These are phyloP conservation scores for Alnus rubra DNA, from an alignment of 306 rosid genomes.

Conservation along the genomic window DNA sequence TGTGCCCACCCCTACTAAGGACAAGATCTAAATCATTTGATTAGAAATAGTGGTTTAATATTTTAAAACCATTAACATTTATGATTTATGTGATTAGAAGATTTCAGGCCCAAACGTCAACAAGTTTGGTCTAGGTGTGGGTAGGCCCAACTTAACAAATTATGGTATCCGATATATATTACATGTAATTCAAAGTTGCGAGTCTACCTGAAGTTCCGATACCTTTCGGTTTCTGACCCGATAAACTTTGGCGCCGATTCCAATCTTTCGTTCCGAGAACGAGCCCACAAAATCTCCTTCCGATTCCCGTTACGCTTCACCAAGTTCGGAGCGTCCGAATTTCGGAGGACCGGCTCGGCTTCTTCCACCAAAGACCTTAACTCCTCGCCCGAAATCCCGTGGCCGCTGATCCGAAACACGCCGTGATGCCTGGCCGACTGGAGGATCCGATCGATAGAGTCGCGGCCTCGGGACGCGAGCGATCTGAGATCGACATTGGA, in stretches of 20 bases:
- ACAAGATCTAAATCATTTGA: no score
- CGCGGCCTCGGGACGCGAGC: constrained; percentile 14
- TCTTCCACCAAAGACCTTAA: constrained; percentile 39
- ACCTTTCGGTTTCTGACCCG: constrained; percentile 28
- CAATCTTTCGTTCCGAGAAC: constrained; percentile 23
- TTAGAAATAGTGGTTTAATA: no score
- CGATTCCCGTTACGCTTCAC: constrained; percentile 22
- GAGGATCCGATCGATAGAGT: constrained; percentile 29
- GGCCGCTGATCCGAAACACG: constrained; percentile 55
- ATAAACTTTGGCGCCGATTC: constrained; percentile 25
- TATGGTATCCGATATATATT: no score
- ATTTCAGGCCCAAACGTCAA: no score
- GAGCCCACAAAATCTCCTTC: constrained; percentile 49
- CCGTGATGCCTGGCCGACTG: constrained; percentile 53
- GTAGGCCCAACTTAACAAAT: no score
- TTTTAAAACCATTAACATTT: no score
- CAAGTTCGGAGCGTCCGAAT: constrained; percentile 5
- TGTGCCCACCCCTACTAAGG: no score
- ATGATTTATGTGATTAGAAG: no score
- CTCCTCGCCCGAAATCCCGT: constrained; percentile 54
- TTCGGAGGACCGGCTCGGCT: constrained; percentile 36
- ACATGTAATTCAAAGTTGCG: neutral
- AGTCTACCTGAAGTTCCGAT: constrained; percentile 54
- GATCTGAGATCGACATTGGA: constrained; percentile 50
- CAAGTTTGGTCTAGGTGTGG: no score